Evolutionary conservation across 371 early-diverging fungal genomes (phyloP).

Genomic region (Lichtheimia ramosa): DNA sequence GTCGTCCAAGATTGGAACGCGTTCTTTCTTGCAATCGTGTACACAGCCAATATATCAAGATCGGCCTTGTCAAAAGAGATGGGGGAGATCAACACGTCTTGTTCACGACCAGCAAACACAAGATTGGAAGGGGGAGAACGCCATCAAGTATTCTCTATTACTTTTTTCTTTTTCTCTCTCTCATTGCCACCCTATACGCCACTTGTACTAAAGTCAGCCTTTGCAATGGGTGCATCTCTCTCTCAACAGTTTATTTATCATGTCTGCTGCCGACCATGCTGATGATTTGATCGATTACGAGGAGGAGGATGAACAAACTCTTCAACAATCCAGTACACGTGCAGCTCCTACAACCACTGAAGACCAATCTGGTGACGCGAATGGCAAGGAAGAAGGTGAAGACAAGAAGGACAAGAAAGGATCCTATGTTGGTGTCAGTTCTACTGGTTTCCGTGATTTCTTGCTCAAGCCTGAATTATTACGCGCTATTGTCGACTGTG

Average conservation of each 20-base stretch:
- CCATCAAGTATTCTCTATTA: too few relatives aligned
- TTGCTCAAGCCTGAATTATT: constrained; percentile 94
- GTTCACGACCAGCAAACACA: too few relatives aligned
- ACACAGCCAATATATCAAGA: too few relatives aligned
- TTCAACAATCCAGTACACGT: constrained; percentile 44
- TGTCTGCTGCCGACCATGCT: constrained; percentile 68
- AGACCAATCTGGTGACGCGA: constrained; percentile 12
- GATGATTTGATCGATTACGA: constrained; percentile 97
- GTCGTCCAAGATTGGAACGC: too few relatives aligned
- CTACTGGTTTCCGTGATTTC: constrained; percentile 99
- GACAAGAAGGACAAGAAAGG: constrained; percentile 91
- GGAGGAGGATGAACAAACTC: constrained; percentile 76
- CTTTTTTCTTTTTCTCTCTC: too few relatives aligned
- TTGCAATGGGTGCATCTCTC: too few relatives aligned
- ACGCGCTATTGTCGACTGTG: constrained; percentile 95
- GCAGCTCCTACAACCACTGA: constrained; percentile 7
- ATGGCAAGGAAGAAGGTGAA: constrained; percentile 36
- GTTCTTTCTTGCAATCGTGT: too few relatives aligned
- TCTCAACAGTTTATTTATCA: constrained; percentile 4
- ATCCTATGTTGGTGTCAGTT: constrained; percentile 95
- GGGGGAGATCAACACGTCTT: too few relatives aligned
- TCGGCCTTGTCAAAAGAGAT: too few relatives aligned
- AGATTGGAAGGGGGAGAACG: too few relatives aligned
- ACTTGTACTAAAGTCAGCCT: too few relatives aligned
- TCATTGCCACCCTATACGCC: too few relatives aligned